Evolutionary conservation across 2,329 filamentous ascomycete genomes (phyloP).

Genomic region (Fusarium brachygibbosum): DNA sequence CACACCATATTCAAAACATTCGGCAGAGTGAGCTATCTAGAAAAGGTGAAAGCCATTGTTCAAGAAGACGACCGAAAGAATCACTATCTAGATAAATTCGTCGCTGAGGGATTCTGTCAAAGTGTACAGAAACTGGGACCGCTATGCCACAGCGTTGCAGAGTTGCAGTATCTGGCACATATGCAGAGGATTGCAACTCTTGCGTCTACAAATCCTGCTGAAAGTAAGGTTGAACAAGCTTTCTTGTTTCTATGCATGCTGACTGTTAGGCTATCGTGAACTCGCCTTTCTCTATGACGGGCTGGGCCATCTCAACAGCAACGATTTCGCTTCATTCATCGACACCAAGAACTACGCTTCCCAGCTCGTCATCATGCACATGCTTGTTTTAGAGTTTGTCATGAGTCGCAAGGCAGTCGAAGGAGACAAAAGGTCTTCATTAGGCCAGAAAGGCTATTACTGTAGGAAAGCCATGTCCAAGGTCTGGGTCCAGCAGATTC

Average conservation of each 20-base stretch:
- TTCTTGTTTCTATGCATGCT: neutral
- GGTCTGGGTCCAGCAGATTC: constrained; percentile 57
- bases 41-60: constrained; percentile 46
- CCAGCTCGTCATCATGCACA: constrained; percentile 56
- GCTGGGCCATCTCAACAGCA: constrained; percentile 46
- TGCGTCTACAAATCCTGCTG: constrained; percentile 44
- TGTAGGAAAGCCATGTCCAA: constrained; percentile 50
- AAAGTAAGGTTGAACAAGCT: constrained; percentile 51
- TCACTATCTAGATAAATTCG: constrained; percentile 27
- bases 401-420: constrained; percentile 45
- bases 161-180: constrained; percentile 51
- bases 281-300: constrained; percentile 50
- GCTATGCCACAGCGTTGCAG: constrained; percentile 51
- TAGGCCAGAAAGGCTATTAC: constrained; percentile 33
- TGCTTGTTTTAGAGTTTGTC: constrained; percentile 53
- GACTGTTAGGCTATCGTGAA: constrained; percentile 45
- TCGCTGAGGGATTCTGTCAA: constrained; percentile 48
- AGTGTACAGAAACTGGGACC: constrained; percentile 50
- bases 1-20: constrained; percentile 48
- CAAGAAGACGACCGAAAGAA: constrained; percentile 14
- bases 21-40: constrained; percentile 48
- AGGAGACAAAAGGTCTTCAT: constrained; percentile 3
- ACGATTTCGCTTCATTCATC: constrained; percentile 53
- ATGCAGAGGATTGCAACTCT: constrained; percentile 50
- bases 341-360: constrained; percentile 50